Percentiles rank a stretch among this genome's conserved stretches.
Evolutionary conservation across 2,329 filamentous ascomycete species (phyloP).

Genomic region (Coniochaeta prunicola): DNA sequence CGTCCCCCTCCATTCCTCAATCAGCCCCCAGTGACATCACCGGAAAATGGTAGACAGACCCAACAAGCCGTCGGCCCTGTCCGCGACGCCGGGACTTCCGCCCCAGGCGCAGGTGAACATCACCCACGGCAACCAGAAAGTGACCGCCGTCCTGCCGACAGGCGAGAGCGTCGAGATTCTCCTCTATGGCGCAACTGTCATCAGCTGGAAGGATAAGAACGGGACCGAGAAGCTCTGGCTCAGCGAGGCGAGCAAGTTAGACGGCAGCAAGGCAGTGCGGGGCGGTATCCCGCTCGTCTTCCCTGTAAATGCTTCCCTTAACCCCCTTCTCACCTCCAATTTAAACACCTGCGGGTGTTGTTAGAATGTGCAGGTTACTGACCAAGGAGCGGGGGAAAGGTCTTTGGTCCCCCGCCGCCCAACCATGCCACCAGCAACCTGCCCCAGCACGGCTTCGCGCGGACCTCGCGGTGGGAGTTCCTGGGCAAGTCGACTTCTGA

Average conservation of each 20-base stretch:
- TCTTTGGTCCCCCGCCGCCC: conserved; percentile 72
- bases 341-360: not conserved
- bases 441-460: conserved; percentile 91
- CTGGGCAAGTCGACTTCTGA: conserved; percentile 79
- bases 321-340: conserved; percentile 13
- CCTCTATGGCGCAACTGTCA: conserved; percentile 86
- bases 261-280: conserved; percentile 82
- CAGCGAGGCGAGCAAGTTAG: conserved; percentile 70
- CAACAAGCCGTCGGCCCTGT: conserved; percentile 73
- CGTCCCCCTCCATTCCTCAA: not conserved
- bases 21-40: not conserved
- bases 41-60: conserved; percentile 74
- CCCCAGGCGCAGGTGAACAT: conserved; percentile 72
- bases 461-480: conserved; percentile 86
- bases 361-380: not conserved
- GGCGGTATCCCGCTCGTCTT: conserved; percentile 92
- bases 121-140: conserved; percentile 60
- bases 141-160: conserved; percentile 74
- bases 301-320: conserved; percentile 53
- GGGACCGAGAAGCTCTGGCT: conserved; percentile 82
- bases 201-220: conserved; percentile 80
- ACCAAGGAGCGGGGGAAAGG: conserved; percentile 38
- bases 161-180: conserved; percentile 82
- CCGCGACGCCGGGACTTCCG: conserved; percentile 64
- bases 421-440: conserved; percentile 70